These are phyloP conservation scores for Nicotiana otophora DNA, from an alignment of 257 asterid genomes.

Conservation along the genomic window DNA sequence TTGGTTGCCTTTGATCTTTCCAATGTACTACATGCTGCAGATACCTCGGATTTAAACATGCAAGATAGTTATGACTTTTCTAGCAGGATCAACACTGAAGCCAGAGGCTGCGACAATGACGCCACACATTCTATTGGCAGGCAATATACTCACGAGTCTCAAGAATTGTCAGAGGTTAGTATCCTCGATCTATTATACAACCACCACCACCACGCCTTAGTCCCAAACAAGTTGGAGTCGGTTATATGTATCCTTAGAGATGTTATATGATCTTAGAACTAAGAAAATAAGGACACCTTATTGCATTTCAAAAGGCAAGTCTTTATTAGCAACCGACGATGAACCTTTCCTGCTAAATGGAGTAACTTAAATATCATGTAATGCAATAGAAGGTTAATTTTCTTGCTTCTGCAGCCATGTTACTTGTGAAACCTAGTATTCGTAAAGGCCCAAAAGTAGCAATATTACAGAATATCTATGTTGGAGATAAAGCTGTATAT, in stretches of 20 bases:
- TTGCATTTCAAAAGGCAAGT: not conserved
- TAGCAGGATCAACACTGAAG: constrained; percentile 1
- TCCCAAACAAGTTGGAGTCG: too few species aligned
- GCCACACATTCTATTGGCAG: not conserved
- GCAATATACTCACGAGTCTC: not conserved
- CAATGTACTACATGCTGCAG: constrained; percentile 11
- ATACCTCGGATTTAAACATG: constrained; percentile 22
- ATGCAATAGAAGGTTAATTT: not conserved
- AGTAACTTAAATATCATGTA: not conserved
- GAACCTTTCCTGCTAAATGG: not conserved
- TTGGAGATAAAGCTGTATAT: not conserved
- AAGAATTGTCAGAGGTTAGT: constrained; percentile 4
- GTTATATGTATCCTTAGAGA: too few species aligned
- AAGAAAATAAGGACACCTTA: too few species aligned
- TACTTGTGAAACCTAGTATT: not conserved
- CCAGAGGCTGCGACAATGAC: not conserved
- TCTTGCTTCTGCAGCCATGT: not conserved
- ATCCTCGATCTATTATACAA: not conserved
- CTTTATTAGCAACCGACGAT: not conserved
- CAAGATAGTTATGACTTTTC: constrained; percentile 25
- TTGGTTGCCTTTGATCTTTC: constrained; percentile 21
- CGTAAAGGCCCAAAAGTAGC: not conserved
- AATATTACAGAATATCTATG: not conserved
- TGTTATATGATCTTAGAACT: too few species aligned
- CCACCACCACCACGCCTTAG: too few species aligned